Evolutionary conservation across 2,329 filamentous ascomycete species (phyloP).

Genomic region (Chaetomiaceae sp.): DNA sequence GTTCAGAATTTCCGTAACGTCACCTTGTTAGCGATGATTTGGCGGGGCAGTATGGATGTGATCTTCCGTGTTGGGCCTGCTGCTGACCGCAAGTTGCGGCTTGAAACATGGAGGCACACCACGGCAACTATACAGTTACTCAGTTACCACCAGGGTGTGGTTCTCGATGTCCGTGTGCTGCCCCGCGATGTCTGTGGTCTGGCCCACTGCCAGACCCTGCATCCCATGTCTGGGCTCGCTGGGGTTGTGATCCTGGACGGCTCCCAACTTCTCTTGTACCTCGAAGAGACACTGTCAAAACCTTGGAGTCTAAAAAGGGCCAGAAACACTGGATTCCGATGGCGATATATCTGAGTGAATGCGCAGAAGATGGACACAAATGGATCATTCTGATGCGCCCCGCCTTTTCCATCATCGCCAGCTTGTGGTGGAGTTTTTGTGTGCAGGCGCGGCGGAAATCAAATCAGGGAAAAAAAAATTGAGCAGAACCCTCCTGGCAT

Average conservation of each 20-base stretch:
- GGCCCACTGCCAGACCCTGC: no score
- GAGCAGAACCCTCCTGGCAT: slow-evolving; percentile 21
- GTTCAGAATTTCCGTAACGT: no score
- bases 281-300: no score
- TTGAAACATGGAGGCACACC: slow-evolving; percentile 16
- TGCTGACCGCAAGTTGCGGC: slow-evolving; percentile 24
- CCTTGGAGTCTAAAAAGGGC: no score
- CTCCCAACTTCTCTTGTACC: no score
- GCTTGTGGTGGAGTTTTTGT: slow-evolving; percentile 15
- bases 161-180: neutral
- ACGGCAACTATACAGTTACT: neutral
- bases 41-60: slow-evolving; percentile 3
- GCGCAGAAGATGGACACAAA: neutral
- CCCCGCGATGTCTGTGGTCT: no score
- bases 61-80: slow-evolving; percentile 6
- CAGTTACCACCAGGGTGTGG: neutral
- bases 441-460: slow-evolving; percentile 18
- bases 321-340: no score
- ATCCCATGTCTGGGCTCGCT: no score
- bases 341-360: no score
- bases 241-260: no score
- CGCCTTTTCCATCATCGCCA: neutral
- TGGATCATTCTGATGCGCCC: neutral
- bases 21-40: no score
- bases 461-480: slow-evolving; percentile 15